Evolutionary conservation across 768 basidiomycete species (phyloP).

Genomic region (Hypsizygus marmoreus): DNA sequence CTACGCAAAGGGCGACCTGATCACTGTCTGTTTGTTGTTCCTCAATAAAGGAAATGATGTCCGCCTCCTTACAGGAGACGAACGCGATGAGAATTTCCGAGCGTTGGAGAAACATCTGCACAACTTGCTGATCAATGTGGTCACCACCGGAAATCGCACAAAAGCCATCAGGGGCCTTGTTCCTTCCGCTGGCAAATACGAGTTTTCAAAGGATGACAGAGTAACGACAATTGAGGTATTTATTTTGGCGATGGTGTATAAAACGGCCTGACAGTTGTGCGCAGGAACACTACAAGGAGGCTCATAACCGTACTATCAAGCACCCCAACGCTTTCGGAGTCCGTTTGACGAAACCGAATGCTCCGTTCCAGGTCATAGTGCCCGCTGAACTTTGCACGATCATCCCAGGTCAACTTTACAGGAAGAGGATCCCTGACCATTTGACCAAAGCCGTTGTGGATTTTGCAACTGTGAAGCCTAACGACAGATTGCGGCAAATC

Average conservation of each 20-base stretch:
- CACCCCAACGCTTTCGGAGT: conserved; percentile 43
- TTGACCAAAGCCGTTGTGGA: conserved; percentile 40
- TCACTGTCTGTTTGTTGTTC: conserved; percentile 34
- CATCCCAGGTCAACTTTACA: conserved; percentile 50
- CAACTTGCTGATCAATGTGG: conserved; percentile 32
- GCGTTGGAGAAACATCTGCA: conserved; percentile 41
- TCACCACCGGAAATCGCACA: conserved; percentile 19
- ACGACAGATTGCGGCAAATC: conserved; percentile 41
- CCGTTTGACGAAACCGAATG: conserved; percentile 25
- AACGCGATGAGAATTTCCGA: conserved; percentile 24
- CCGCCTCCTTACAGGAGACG: conserved; percentile 29
- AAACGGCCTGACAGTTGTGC: background rate
- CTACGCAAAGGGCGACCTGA: conserved; percentile 29
- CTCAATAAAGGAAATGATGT: conserved; percentile 22
- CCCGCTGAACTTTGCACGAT: conserved; percentile 53
- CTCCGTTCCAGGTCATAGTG: conserved; percentile 33
- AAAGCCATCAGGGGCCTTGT: conserved; percentile 42
- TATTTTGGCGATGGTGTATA: background rate
- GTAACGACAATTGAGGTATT: conserved; percentile 41
- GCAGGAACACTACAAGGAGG: conserved; percentile 43
- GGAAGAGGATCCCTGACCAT: conserved; percentile 41
- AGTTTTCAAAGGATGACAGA: conserved; percentile 40
- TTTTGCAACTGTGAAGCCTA: conserved; percentile 51
- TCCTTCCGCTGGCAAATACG: conserved; percentile 35
- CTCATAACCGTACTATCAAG: conserved; percentile 32